Conservation (phyloP, 208 protist genomes). For the Leishmania lainsoni region DNA sequence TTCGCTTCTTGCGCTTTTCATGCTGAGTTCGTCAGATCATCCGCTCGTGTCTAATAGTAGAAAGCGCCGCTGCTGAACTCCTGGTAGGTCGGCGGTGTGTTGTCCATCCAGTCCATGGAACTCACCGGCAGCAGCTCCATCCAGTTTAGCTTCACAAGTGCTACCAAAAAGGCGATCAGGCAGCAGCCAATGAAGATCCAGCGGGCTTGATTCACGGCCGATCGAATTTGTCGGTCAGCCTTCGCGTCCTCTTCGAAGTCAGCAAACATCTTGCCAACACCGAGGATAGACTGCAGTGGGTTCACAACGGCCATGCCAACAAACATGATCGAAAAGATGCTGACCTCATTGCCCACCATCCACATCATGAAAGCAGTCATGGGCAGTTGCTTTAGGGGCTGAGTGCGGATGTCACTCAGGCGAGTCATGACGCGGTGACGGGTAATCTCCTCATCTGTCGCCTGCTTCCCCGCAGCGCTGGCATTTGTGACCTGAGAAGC, state of each 20-base stretch:
- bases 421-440: constrained; percentile 50
- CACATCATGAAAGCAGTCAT: constrained; percentile 90
- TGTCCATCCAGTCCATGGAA: constrained; percentile 84
- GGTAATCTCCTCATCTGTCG: constrained; percentile 61
- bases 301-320: constrained; percentile 85
- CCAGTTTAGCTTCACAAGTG: constrained; percentile 83
- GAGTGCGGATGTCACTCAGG: constrained; percentile 71
- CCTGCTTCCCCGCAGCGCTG: constrained; percentile 16
- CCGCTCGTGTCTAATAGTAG: constrained; percentile 4
- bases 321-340: constrained; percentile 92
- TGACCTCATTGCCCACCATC: constrained; percentile 89
- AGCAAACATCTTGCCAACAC: constrained; percentile 48
- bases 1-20: not conserved
- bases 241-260: constrained; percentile 73
- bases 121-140: constrained; percentile 85
- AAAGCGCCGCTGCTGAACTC: constrained; percentile 58
- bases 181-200: constrained; percentile 84
- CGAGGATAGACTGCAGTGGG: constrained; percentile 70
- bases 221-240: constrained; percentile 54
- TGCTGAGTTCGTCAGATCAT: too few relatives aligned
- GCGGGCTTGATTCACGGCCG: constrained; percentile 58
- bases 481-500: constrained; percentile 8
- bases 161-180: constrained; percentile 66
- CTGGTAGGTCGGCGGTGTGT: constrained; percentile 55
- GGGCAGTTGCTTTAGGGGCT: constrained; percentile 81